Conservation (phyloP, 495 filamentous ascomycete species). For the Penicillium arizonense region DNA sequence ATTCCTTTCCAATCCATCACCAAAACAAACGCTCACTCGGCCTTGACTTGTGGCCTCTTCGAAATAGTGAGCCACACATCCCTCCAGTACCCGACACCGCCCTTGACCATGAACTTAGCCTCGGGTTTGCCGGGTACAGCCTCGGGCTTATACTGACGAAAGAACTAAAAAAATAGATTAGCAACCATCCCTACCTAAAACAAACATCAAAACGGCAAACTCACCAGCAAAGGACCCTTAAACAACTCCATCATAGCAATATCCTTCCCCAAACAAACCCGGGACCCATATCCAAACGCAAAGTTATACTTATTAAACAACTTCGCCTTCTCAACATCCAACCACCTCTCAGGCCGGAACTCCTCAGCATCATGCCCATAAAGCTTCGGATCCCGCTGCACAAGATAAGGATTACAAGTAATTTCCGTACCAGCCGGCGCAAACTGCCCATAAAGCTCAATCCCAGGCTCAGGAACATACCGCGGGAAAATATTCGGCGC, state of each 20-base stretch:
- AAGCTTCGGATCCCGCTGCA: constrained; percentile 48
- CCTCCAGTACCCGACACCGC: constrained; percentile 48
- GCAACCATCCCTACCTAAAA: not conserved
- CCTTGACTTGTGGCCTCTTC: constrained; percentile 19
- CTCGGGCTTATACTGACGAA: constrained; percentile 34
- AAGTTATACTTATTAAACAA: constrained; percentile 52
- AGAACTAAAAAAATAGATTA: constrained; percentile 26
- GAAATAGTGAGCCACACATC: constrained; percentile 47
- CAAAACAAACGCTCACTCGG: not conserved
- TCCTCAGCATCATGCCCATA: constrained; percentile 49
- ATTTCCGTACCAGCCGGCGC: constrained; percentile 60
- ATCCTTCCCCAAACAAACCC: constrained; percentile 53
- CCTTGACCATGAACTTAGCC: constrained; percentile 42
- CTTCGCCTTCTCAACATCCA: constrained; percentile 42
- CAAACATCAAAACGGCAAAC: constrained; percentile 4
- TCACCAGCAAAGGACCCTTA: constrained; percentile 49
- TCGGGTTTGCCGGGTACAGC: constrained; percentile 32
- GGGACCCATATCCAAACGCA: constrained; percentile 53
- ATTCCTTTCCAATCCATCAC: not conserved
- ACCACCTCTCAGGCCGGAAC: constrained; percentile 39
- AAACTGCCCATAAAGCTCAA: constrained; percentile 50
- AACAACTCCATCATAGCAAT: constrained; percentile 59
- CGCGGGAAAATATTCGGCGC: constrained; percentile 48
- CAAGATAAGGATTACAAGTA: constrained; percentile 51
- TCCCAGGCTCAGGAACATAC: constrained; percentile 48